Percentiles rank a stretch among this genome's conserved stretches.
Evolutionary conservation across 1,284 basidiomycete genomes (phyloP).

Genomic region (Taiwanofungus camphoratus): DNA sequence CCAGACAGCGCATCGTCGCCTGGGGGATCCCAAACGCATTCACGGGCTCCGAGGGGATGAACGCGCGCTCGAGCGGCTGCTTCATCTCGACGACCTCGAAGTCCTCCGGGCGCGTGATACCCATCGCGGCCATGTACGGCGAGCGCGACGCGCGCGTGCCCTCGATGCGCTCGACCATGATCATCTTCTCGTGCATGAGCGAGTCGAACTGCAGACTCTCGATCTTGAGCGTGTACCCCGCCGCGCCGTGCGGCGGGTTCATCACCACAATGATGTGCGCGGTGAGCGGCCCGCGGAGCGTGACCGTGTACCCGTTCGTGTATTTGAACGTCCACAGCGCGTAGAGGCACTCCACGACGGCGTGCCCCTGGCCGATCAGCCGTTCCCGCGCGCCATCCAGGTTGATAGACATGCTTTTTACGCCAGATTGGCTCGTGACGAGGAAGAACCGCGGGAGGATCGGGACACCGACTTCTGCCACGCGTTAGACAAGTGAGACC

Average conservation of each 20-base stretch:
- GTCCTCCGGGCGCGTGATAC: slow-evolving; percentile 38
- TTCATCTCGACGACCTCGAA: slow-evolving; percentile 51
- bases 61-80: slow-evolving; percentile 49
- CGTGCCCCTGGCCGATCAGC: slow-evolving; percentile 37
- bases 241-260: slow-evolving; percentile 15
- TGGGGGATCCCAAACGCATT: slow-evolving; percentile 82
- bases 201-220: slow-evolving; percentile 68
- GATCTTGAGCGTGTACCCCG: slow-evolving; percentile 43
- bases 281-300: slow-evolving; percentile 62
- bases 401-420: slow-evolving; percentile 67
- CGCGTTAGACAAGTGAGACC: background rate
- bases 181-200: slow-evolving; percentile 60
- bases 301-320: slow-evolving; percentile 67
- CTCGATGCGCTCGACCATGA: slow-evolving; percentile 52
- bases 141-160: slow-evolving; percentile 39
- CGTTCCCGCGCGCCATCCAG: slow-evolving; percentile 70
- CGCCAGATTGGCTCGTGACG: slow-evolving; percentile 74
- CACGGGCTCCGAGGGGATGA: slow-evolving; percentile 70
- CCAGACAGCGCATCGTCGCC: slow-evolving; percentile 78
- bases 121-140: slow-evolving; percentile 33
- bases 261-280: slow-evolving; percentile 48
- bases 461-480: slow-evolving; percentile 63
- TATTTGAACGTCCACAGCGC: slow-evolving; percentile 77
- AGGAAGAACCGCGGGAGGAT: slow-evolving; percentile 79
- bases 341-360: slow-evolving; percentile 57